Percentiles rank a stretch among this genome's conserved stretches.
phyloP scores from a whole-genome alignment of 768 basidiomycete genomes.

The Botryobasidium botryosum region DNA sequence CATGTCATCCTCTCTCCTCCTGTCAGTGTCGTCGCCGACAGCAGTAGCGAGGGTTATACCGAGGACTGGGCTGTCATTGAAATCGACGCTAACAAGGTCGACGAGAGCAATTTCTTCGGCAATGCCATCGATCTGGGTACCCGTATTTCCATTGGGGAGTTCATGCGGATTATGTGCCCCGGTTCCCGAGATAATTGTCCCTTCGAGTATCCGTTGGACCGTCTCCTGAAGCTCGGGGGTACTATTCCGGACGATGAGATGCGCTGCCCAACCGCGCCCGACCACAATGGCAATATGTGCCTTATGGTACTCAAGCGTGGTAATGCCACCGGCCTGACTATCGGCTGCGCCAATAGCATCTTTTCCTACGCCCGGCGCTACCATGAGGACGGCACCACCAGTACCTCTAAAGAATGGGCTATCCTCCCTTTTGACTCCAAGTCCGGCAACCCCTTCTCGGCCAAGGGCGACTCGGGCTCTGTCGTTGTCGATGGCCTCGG shows the following conservation, averaged over 20 bases:
- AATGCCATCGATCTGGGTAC: constrained; percentile 2
- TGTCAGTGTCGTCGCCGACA: too few species aligned
- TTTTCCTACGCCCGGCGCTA: constrained; percentile 8
- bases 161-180: too few species aligned
- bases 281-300: constrained; percentile 12
- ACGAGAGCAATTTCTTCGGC: background rate
- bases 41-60: background rate
- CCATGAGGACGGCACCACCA: constrained; percentile 4
- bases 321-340: constrained; percentile 6
- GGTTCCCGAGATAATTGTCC: too few species aligned
- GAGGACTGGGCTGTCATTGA: constrained; percentile 16
- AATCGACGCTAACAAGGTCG: constrained; percentile 7
- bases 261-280: constrained; percentile 17
- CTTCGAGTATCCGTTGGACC: constrained; percentile 20
- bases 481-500: constrained; percentile 12
- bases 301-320: constrained; percentile 11
- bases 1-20: background rate
- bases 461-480: constrained; percentile 15
- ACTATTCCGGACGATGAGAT: constrained; percentile 21
- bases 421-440: constrained; percentile 10
- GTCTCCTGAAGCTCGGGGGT: constrained; percentile 20
- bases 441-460: constrained; percentile 13
- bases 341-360: constrained; percentile 10
- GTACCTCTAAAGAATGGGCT: constrained; percentile 16
- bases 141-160: too few species aligned